Evolutionary conservation across 768 basidiomycete species (phyloP).

Genomic region (Agrocybe chaxingu): DNA sequence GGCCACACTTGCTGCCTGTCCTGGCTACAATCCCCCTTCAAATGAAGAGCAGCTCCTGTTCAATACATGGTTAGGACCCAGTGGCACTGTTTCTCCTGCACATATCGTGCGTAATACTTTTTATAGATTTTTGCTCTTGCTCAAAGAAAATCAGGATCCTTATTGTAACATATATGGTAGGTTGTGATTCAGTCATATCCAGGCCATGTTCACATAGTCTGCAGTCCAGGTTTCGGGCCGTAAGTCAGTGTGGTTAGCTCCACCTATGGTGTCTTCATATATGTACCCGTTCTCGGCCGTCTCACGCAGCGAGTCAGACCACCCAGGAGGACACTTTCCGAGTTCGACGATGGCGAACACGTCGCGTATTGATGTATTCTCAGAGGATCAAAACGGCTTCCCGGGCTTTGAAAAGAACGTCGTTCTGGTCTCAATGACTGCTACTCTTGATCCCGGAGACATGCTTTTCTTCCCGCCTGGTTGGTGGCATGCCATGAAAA

Average conservation of each 20-base stretch:
- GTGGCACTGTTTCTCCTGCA: slow-evolving; percentile 79
- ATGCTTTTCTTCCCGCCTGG: slow-evolving; percentile 85
- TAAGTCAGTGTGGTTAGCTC: slow-evolving; percentile 92
- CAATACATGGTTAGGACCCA: slow-evolving; percentile 83
- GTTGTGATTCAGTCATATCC: background rate
- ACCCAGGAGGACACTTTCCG: slow-evolving; percentile 35
- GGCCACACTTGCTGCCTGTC: slow-evolving; percentile 34
- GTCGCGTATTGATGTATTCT: slow-evolving; percentile 78
- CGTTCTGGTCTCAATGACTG: slow-evolving; percentile 54
- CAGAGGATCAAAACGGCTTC: slow-evolving; percentile 26
- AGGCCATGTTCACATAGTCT: slow-evolving; percentile 9
- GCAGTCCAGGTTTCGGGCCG: slow-evolving; percentile 84
- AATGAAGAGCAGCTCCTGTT: slow-evolving; percentile 65
- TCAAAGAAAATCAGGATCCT: slow-evolving; percentile 65
- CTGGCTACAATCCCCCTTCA: slow-evolving; percentile 58
- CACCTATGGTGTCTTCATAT: slow-evolving; percentile 48
- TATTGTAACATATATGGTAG: slow-evolving; percentile 89
- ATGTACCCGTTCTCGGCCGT: slow-evolving; percentile 58
- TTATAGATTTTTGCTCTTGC: slow-evolving; percentile 3
- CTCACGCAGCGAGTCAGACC: slow-evolving; percentile 19
- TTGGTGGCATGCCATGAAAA: slow-evolving; percentile 94
- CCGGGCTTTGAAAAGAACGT: slow-evolving; percentile 57
- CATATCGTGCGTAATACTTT: slow-evolving; percentile 60
- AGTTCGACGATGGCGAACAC: slow-evolving; percentile 73
- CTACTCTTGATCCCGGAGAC: slow-evolving; percentile 78